Base-by-base conservation (phyloP, 768 basidiomycete genomes). In the Russula earlei region DNA sequence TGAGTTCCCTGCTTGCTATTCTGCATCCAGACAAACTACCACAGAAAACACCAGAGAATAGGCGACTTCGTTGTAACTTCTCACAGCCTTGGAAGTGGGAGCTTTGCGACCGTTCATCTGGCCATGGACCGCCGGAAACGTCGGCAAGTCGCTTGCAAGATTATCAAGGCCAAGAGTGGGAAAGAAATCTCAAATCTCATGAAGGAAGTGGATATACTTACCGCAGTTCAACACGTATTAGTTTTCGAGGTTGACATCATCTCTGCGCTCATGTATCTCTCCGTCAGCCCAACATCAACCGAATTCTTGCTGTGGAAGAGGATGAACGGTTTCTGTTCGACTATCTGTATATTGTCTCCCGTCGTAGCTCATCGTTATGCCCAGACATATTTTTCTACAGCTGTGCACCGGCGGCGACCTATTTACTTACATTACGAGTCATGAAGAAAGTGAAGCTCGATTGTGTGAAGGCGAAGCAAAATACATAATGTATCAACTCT, bases 321-420 rank as follows among this genome's bases (percentile, higher is more conserved):
- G 74, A 80, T 58, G 72, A 77, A 1, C 75, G 75, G 61, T 85
- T 84, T 65, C 74, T 86, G 79, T 82, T 47, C 46, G 76, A 67
- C 45, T 12, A 52, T 41, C 24, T 29, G 36, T 20, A 4, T 33
- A 8, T 42, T 27, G 19, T 45, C 24, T 43, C 36, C 2, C 9
- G 17, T 43, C 29, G 33, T n/a, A 49, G 10, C 38, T 54, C 43
- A 37, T 33, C 24, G 27, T 29, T 42, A 31, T 60, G 33, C 10
- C 3, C 51, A 87, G 84, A 27, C 84, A 90, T 67, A 87, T 91
- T 41, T 90, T 91, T 69, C 80, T 91, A 33, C 84, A 91, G 67
- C 74, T 91, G 8, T 90, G 86, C 63, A 90, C 88, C 0, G 88
- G 89, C 10, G 89, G 88, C 22, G 89, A 91, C 64, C 76, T 91